Percentiles rank a stretch among this genome's conserved stretches.
phyloP scores from a whole-genome alignment of 148 eudicot genomes.

The Rhododendron vialii region DNA sequence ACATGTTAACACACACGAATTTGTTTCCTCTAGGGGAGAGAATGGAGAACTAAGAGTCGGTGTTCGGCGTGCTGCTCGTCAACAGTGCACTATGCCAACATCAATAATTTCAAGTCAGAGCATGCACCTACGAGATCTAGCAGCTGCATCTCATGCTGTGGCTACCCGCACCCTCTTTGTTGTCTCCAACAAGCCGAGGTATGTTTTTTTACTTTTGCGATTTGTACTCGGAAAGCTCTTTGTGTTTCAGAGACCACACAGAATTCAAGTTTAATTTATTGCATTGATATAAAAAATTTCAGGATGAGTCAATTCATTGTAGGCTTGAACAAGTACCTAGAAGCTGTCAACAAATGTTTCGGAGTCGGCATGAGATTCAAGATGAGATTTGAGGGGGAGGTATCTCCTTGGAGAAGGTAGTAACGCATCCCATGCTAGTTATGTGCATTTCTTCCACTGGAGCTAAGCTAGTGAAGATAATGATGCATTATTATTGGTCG shows the following conservation, averaged over 20 bases:
- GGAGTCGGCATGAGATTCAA: conserved; percentile 77
- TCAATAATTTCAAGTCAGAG: conserved; percentile 91
- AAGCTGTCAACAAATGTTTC: conserved; percentile 54
- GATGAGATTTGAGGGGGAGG: conserved; percentile 90
- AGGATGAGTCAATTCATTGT: conserved; percentile 96
- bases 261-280: background rate
- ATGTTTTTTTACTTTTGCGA: background rate
- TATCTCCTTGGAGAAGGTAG: conserved; percentile 30
- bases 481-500: background rate
- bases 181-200: conserved; percentile 94
- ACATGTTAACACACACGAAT: background rate
- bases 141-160: conserved; percentile 84
- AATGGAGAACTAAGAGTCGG: conserved; percentile 80
- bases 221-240: background rate
- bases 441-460: background rate
- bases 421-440: background rate
- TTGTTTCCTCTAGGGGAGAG: conserved; percentile 48
- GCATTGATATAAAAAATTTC: background rate
- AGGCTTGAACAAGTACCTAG: conserved; percentile 83
- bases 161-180: conserved; percentile 52
- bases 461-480: background rate
- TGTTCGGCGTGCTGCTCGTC: conserved; percentile 67
- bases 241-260: background rate
- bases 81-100: conserved; percentile 68
- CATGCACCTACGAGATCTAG: conserved; percentile 89